Evolutionary conservation across 768 basidiomycete genomes (phyloP), one percentile per base, ranked within the genome.

Genomic region (Candolleomyces efflorescens): DNA sequence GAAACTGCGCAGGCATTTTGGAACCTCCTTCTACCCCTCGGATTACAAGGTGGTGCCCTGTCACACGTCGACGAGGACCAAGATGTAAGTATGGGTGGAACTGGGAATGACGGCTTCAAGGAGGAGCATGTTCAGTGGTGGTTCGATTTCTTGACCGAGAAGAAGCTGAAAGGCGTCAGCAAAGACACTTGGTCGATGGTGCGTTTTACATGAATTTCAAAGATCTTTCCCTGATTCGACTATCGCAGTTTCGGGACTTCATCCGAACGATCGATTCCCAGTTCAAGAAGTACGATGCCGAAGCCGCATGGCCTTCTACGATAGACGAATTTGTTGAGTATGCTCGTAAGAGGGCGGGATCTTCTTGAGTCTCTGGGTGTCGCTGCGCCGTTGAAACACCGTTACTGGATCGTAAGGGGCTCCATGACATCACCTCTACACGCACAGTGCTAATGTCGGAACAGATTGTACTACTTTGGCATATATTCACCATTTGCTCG

Each of bases 151-250:
- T 69, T 94, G 68, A 71, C 68, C 32, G 74, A 80, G 66, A 86
- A 82, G 62, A 85, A 84, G 1, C 76, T 76, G 20, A 89, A 88
- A 67, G 92, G 90, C 4, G 80, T 95, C 32, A 93, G 90, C 73
- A 91, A 89, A 72, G 92, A 93, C 72, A 90, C 89, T 17, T 94
- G 92, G 92, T 71, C 78, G 53, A 93, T 94, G 91, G 92, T 90
- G 50, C 44, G 85, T 22, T 22, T 3, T 15, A 7, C 48, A 15
- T 47, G 51, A 15, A 7, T 18, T 48, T 27, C 23, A 10, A 37
- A n/a, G 59, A 43, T 22, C 32, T 53, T 23, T 38, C 47, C 39
- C 53, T 52, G 50, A 32, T 39, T 22, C 54, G 54, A 53, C 53
- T 24, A 55, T 47, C 39, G 37, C 66, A 93, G 91, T 90, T 94